Evolutionary conservation across 306 rosid species (phyloP), one percentile per base, ranked within the genome.

Genomic region (Benincasa hispida): DNA sequence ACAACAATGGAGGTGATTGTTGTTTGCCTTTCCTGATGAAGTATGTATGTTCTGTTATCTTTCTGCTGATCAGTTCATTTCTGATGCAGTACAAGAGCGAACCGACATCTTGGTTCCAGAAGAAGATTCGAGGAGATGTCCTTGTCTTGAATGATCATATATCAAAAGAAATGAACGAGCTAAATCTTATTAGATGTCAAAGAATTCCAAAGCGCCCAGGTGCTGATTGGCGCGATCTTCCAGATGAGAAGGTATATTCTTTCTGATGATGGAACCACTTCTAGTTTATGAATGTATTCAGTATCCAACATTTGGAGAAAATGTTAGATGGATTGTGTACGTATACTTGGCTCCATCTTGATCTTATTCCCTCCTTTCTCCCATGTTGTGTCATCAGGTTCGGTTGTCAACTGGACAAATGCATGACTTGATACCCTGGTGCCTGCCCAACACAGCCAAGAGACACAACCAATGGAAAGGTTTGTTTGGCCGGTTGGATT

Each of bases 401-500:
- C 91, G 77, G 27, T 56, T 94, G 79, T 89, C 95, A 6, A 88
- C 37, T 3, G 99, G 99, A 37, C 97, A 94, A 79, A 63, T 94
- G 56, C 90, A 77, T 47, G 98, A 94, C 78, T 84, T 94, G 81
- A 94, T 94, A 81, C 99, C 99, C 51, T 94, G 99, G 99, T 94
- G 99, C 88, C 83, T 94, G 76, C 99, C 99, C 18, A 90, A 92
- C 89, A 94, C 99, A 10, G 99, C 97, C n/a, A 85, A 94, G 77
- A 85, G 99, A 51, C 99, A 94, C 81, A 94, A 94, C 60, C 99
- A 92, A 63, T 94, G 99, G 97, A 94, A 94, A 84, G 99, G 99
- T 28, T 83, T 94, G 74, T 94, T 89, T 56, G 99, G 99, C 60
- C 85, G 99, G 87, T 84, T 94, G 84, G 99, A 92, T 61, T 90